phyloP scores from a whole-genome alignment of 768 basidiomycete species.

The Boletus vermiculosoides region DNA sequence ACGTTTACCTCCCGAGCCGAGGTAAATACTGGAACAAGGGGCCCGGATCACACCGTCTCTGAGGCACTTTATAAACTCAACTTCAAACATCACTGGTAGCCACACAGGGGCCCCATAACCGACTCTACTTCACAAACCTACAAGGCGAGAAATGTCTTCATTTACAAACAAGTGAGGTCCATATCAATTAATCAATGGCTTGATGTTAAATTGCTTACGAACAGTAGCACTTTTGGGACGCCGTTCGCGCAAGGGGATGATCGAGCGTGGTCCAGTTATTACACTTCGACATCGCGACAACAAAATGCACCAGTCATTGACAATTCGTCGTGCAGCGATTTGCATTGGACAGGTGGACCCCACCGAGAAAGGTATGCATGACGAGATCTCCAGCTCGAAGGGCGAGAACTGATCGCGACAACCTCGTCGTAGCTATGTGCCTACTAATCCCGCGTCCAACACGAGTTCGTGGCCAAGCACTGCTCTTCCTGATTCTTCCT shows the following conservation, averaged over 20 bases:
- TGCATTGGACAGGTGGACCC: not conserved
- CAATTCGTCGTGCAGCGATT: not conserved
- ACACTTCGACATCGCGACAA: not conserved
- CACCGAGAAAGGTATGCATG: constrained; percentile 14
- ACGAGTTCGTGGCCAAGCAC: constrained; percentile 1
- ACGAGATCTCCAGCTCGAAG: not conserved
- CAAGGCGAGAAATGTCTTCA: constrained; percentile 4
- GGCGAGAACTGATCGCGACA: not conserved
- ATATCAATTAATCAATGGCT: not conserved
- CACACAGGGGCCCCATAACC: not conserved
- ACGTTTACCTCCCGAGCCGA: constrained; percentile 9
- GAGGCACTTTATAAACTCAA: constrained; percentile 10
- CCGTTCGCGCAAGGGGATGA: not conserved
- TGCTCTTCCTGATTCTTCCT: not conserved
- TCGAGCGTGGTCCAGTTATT: not conserved
- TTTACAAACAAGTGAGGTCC: constrained; percentile 10
- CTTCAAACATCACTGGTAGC: not conserved
- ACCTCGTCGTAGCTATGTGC: not conserved
- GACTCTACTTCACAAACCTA: not conserved
- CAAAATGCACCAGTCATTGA: not conserved
- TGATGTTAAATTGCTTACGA: not conserved
- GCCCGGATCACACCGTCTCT: not conserved
- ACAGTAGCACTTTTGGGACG: not conserved
- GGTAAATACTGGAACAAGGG: constrained; percentile 7
- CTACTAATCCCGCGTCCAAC: not conserved